Conservation (phyloP, 345 rosid species). For the Hibiscus trionum region DNA sequence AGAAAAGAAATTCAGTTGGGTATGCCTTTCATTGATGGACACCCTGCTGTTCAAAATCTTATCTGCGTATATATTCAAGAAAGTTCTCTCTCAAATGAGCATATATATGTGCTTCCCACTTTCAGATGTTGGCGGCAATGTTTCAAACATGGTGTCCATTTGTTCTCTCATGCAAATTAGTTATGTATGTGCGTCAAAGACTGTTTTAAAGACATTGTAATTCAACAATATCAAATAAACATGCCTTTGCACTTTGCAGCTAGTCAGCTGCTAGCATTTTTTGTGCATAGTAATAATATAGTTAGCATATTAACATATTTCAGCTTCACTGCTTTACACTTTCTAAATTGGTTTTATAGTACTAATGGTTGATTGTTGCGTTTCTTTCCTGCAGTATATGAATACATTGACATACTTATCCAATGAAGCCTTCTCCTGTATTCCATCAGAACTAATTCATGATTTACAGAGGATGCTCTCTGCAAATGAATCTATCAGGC, state of each 20-base stretch:
- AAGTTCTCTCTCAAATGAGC: no score
- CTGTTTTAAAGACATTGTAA: not conserved
- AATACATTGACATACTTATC: constrained; percentile 87
- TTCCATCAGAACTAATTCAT: constrained; percentile 75
- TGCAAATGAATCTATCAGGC: constrained; percentile 74
- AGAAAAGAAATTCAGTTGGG: not conserved
- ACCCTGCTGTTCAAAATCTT: not conserved
- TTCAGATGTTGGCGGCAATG: not conserved
- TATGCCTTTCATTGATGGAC: not conserved
- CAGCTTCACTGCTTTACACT: not conserved
- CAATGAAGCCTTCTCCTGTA: constrained; percentile 72
- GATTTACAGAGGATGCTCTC: constrained; percentile 94
- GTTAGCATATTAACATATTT: not conserved
- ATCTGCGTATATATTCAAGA: no score
- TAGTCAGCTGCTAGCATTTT: not conserved
- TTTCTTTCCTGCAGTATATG: constrained; percentile 60
- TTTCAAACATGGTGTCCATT: not conserved
- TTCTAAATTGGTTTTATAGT: not conserved
- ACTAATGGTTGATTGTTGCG: constrained; percentile 6
- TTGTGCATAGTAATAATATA: not conserved
- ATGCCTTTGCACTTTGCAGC: not conserved
- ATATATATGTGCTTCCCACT: not conserved
- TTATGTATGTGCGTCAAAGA: not conserved
- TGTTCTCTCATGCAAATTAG: constrained; percentile 1
- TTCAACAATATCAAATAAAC: not conserved